Evolutionary conservation across 192 early-diverging fungal genomes (phyloP).

Genomic region (Thoreauomyces humboldtii): DNA sequence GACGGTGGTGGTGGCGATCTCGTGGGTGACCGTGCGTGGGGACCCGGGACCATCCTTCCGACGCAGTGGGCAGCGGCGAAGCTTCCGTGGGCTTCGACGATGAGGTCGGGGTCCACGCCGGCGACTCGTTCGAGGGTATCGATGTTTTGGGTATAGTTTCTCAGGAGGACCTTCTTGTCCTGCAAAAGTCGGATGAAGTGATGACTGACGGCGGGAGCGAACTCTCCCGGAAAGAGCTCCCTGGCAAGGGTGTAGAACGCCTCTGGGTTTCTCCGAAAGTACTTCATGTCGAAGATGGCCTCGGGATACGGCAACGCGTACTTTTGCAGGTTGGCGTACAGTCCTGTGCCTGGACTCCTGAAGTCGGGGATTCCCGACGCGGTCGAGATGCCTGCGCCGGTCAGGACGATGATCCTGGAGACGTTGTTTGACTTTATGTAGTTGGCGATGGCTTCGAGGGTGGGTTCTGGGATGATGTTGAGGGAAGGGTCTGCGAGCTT

Average conservation of each 20-base stretch:
- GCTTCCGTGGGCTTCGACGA: slow-evolving; percentile 95
- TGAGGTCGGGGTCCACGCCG: slow-evolving; percentile 55
- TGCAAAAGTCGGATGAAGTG: slow-evolving; percentile 81
- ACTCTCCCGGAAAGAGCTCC: slow-evolving; percentile 78
- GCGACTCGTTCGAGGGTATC: slow-evolving; percentile 89
- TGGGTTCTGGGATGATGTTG: slow-evolving; percentile 25
- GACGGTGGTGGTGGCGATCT: slow-evolving; percentile 35
- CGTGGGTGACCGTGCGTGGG: too few relatives aligned
- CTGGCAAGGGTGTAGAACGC: slow-evolving; percentile 87
- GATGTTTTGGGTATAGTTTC: slow-evolving; percentile 96
- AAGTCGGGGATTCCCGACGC: slow-evolving; percentile 86
- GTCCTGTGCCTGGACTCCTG: slow-evolving; percentile 84
- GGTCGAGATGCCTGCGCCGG: slow-evolving; percentile 49
- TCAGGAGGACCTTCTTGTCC: slow-evolving; percentile 66
- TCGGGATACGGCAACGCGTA: slow-evolving; percentile 92
- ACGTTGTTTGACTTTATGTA: slow-evolving; percentile 16
- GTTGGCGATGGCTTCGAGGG: slow-evolving; percentile 9
- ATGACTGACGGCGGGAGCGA: slow-evolving; percentile 79
- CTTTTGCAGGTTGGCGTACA: slow-evolving; percentile 85
- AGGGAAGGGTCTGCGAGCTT: slow-evolving; percentile 7
- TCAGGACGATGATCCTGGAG: slow-evolving; percentile 25
- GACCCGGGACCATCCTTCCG: slow-evolving; percentile 49
- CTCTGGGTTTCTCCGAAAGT: slow-evolving; percentile 77
- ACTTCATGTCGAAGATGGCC: slow-evolving; percentile 93
- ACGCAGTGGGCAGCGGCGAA: slow-evolving; percentile 83